Percentiles rank a stretch among this genome's conserved stretches.
These are phyloP conservation scores for Lanmaoa rubissima DNA, from an alignment of 768 basidiomycete genomes.

Conservation along the genomic window DNA sequence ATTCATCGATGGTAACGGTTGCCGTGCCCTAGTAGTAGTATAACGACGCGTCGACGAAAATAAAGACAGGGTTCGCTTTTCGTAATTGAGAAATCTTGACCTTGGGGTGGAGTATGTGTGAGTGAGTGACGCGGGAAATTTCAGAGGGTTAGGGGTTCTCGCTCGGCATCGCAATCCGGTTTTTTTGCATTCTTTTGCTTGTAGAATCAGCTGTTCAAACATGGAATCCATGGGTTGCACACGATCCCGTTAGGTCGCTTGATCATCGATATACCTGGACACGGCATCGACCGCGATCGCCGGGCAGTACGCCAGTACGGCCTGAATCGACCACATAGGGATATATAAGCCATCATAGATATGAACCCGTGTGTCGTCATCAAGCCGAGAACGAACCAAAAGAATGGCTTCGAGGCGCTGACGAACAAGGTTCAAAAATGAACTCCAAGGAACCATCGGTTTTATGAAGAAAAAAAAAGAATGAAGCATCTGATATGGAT, in stretches of 20 bases:
- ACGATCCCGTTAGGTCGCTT: not conserved
- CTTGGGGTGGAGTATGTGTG: not conserved
- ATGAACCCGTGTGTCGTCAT: constrained; percentile 4
- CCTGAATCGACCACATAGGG: constrained; percentile 12
- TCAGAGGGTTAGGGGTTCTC: not conserved
- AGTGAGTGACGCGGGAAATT: not conserved
- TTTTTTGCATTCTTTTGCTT: not conserved
- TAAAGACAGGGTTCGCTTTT: constrained; percentile 3
- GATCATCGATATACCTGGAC: not conserved
- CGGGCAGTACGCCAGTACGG: not conserved
- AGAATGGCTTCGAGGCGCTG: not conserved
- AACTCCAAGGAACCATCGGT: not conserved
- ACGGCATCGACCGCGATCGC: constrained; percentile 21
- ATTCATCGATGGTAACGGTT: constrained; percentile 3
- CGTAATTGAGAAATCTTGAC: not conserved
- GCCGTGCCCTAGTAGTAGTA: not conserved
- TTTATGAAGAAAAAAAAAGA: not conserved
- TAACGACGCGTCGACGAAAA: not conserved
- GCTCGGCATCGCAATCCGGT: not conserved
- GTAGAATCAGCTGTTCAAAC: not conserved
- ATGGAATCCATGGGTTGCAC: not conserved
- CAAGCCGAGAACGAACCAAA: not conserved
- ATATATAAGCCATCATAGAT: constrained; percentile 10
- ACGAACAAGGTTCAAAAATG: not conserved
- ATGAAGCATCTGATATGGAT: not conserved